Conservation (phyloP, 2,329 filamentous ascomycete species). For the Aspergillus novofumigatus region DNA sequence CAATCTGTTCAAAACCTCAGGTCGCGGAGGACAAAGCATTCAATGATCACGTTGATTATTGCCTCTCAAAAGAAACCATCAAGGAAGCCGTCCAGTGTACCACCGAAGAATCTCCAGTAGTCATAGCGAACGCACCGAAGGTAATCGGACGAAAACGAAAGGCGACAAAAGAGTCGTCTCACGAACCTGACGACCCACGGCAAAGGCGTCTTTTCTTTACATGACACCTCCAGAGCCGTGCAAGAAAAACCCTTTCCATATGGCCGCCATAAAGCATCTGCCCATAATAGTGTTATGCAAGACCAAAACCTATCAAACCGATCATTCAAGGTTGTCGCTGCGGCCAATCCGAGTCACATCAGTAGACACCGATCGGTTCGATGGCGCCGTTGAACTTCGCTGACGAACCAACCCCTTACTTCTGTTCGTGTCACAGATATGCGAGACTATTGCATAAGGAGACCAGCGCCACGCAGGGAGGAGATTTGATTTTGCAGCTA, state of each 20-base stretch:
- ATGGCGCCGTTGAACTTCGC: background rate
- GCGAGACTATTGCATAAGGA: background rate
- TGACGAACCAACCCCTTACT: background rate
- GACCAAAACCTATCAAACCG: background rate
- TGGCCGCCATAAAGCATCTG: slow-evolving; percentile 4
- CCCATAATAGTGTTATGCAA: background rate
- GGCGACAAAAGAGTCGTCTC: slow-evolving; percentile 34
- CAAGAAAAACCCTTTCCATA: background rate
- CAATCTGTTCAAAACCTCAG: slow-evolving; percentile 78
- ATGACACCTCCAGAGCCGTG: slow-evolving; percentile 13
- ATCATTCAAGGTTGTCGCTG: background rate
- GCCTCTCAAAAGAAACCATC: slow-evolving; percentile 81
- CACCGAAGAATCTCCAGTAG: slow-evolving; percentile 18
- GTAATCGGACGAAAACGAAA: slow-evolving; percentile 29
- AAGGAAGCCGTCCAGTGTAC: slow-evolving; percentile 68
- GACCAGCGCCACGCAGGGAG: background rate
- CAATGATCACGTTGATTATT: slow-evolving; percentile 90
- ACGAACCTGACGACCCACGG: slow-evolving; percentile 21
- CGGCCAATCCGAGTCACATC: background rate
- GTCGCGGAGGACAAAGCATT: slow-evolving; percentile 69
- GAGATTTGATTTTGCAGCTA: too few relatives aligned
- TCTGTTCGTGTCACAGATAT: background rate
- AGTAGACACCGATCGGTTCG: background rate
- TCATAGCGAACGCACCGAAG: background rate
- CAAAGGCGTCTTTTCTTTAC: slow-evolving; percentile 35